Conservation (phyloP, 441 rosid genomes). For the Viola pubescens region DNA sequence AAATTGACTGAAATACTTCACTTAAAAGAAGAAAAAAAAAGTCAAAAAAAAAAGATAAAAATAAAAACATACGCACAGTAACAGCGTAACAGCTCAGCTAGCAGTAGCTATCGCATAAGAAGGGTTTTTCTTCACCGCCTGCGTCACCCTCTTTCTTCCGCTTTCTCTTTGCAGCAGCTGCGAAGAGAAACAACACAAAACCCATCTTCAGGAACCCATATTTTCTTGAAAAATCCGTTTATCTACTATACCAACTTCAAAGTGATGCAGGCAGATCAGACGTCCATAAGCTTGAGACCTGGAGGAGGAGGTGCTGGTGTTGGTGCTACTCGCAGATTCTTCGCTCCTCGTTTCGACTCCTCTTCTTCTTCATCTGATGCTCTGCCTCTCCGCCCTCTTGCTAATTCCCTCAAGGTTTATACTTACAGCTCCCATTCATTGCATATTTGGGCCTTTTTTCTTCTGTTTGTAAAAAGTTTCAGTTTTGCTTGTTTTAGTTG, state of each 20-base stretch:
- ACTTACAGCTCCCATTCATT: neutral
- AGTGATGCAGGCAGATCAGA: slow-evolving; percentile 60
- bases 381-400: slow-evolving; percentile 44
- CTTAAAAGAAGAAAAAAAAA: neutral
- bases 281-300: slow-evolving; percentile 96
- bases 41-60: neutral
- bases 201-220: neutral
- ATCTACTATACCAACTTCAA: no score
- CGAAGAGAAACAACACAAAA: neutral
- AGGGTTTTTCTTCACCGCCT: neutral
- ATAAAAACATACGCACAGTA: neutral
- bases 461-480: no score
- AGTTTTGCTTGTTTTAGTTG: no score
- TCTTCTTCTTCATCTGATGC: slow-evolving; percentile 29
- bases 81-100: neutral
- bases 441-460: slow-evolving; percentile 9
- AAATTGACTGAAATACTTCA: no score
- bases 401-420: slow-evolving; percentile 10
- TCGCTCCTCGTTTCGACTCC: slow-evolving; percentile 35
- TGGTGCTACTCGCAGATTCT: slow-evolving; percentile 31
- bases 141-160: neutral
- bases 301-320: slow-evolving; percentile 59
- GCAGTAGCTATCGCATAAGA: neutral
- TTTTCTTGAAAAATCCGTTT: no score
- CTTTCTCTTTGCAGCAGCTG: neutral